phyloP scores from a whole-genome alignment of 495 filamentous ascomycete genomes.

The Xeromyces bisporus region DNA sequence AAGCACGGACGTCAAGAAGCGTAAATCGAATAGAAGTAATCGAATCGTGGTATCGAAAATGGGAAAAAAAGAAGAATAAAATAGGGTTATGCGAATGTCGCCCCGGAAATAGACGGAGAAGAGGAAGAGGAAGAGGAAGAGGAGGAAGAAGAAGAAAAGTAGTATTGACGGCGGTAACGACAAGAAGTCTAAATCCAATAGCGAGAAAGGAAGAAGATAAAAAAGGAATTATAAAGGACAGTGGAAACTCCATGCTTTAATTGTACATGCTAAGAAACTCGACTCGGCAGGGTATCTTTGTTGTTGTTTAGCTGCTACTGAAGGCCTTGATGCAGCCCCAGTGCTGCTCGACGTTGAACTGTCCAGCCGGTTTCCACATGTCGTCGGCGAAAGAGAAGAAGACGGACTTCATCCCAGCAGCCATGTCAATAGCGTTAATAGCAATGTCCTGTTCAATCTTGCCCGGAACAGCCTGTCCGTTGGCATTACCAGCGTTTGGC shows the following conservation, averaged over 20 bases:
- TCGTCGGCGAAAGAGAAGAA: slow-evolving; percentile 75
- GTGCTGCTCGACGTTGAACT: slow-evolving; percentile 57
- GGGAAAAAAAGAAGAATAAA: too few relatives aligned
- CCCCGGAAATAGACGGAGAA: background rate
- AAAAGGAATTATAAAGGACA: slow-evolving; percentile 9
- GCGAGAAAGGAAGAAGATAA: slow-evolving; percentile 7
- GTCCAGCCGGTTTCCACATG: slow-evolving; percentile 58
- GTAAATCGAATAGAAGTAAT: too few relatives aligned
- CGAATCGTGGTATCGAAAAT: too few relatives aligned
- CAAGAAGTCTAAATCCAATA: slow-evolving; percentile 3
- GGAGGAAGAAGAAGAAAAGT: slow-evolving; percentile 17
- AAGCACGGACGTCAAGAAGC: too few relatives aligned
- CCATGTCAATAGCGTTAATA: slow-evolving; percentile 42
- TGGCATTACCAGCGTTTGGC: slow-evolving; percentile 52
- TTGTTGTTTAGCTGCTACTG: slow-evolving; percentile 19
- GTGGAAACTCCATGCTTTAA: slow-evolving; percentile 10
- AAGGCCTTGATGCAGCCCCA: slow-evolving; percentile 52
- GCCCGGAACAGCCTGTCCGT: slow-evolving; percentile 56
- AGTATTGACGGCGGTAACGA: slow-evolving; percentile 23
- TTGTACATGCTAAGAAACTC: slow-evolving; percentile 14
- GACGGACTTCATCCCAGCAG: slow-evolving; percentile 41
- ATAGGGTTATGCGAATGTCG: background rate
- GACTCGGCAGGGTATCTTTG: slow-evolving; percentile 6
- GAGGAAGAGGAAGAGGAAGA: slow-evolving; percentile 2
- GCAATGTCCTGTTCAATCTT: slow-evolving; percentile 50